Conservation (phyloP, 768 basidiomycete genomes). For the Tricholoma sp. region DNA sequence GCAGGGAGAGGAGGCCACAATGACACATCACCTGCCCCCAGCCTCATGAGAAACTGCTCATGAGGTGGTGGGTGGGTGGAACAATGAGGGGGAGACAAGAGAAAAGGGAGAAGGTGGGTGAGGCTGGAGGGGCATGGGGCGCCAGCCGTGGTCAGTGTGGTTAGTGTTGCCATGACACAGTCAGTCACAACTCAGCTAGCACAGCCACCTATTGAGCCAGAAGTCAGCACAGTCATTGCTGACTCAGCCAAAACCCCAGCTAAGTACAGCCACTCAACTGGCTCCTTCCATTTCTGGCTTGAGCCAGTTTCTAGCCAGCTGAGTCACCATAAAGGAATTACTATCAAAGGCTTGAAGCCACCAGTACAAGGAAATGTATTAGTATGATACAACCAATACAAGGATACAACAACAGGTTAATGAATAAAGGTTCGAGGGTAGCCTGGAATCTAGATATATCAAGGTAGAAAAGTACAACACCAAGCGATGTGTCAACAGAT, state of each 20-base stretch:
- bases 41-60: no score
- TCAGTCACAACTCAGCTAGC: background rate
- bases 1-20: no score
- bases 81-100: no score
- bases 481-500: background rate
- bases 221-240: background rate
- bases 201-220: background rate
- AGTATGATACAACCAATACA: background rate
- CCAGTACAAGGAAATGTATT: background rate
- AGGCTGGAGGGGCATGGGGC: no score
- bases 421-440: background rate
- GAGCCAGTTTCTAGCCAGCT: background rate
- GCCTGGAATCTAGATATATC: background rate
- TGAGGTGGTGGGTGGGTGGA: no score
- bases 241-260: background rate
- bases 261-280: background rate
- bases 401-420: background rate
- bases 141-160: no score
- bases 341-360: background rate
- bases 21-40: no score
- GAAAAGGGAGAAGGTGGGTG: no score
- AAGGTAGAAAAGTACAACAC: background rate
- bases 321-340: background rate
- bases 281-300: background rate
- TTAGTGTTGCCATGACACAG: no score